A percentile compares a stretch with the other conserved stretches of the same genome.
phyloP scores from a whole-genome alignment of 2,329 filamentous ascomycete genomes.

The Talaromyces sp. region DNA sequence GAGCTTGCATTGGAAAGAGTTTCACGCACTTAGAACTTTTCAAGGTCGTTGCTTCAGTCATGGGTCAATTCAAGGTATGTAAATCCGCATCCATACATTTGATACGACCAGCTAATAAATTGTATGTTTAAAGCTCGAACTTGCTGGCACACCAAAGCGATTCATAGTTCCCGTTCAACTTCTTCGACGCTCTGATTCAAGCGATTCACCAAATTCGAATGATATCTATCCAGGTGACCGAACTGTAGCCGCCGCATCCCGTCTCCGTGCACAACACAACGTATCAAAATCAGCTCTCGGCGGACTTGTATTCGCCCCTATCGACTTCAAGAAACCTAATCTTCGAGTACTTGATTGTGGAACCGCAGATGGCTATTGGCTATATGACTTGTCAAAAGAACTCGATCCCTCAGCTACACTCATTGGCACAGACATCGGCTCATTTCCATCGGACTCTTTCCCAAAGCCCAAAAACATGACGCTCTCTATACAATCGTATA shows the following conservation, averaged over 20 bases:
- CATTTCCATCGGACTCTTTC: conserved; percentile 13
- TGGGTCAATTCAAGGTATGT: conserved; percentile 12
- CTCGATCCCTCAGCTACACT: conserved; percentile 5
- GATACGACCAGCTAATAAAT: background rate
- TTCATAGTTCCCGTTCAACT: conserved; percentile 9
- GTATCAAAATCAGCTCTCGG: conserved; percentile 10
- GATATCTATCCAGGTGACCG: conserved; percentile 11
- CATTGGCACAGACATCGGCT: conserved; percentile 11
- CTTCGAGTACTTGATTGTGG: conserved; percentile 11
- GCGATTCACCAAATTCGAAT: background rate
- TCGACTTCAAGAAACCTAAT: background rate
- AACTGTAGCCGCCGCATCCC: conserved; percentile 4
- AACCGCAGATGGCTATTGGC: conserved; percentile 13
- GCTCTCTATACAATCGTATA: background rate
- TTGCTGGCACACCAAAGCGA: background rate
- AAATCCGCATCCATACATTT: background rate
- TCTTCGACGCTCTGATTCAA: background rate
- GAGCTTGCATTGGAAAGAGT: conserved; percentile 13
- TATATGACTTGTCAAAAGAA: conserved; percentile 9
- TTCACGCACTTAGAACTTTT: conserved; percentile 11
- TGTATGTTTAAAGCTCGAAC: background rate
- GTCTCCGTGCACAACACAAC: conserved; percentile 10
- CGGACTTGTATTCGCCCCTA: conserved; percentile 3
- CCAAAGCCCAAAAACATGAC: conserved; percentile 1
- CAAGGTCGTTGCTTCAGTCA: conserved; percentile 8